Conservation (phyloP, 1,139 yeast genomes). For the Yamadazyma taylorii region DNA sequence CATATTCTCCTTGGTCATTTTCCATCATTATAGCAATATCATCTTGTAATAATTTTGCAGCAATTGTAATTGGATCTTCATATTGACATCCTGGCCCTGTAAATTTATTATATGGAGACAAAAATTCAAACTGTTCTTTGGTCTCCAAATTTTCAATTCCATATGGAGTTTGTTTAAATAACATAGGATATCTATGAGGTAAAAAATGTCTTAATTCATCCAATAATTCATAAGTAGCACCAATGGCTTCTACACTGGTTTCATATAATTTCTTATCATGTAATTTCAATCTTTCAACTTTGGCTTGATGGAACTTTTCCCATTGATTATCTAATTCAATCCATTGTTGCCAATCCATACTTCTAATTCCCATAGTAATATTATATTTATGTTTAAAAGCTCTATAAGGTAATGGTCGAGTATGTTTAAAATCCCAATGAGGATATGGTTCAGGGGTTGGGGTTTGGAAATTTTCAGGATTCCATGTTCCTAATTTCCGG, state of each 20-base stretch:
- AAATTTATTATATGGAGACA: conserved; percentile 14
- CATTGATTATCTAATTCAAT: conserved; percentile 67
- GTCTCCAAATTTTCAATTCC: conserved; percentile 56
- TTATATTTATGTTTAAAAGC: conserved; percentile 60
- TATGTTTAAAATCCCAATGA: conserved; percentile 50
- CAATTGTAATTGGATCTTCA: conserved; percentile 59
- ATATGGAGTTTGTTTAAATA: conserved; percentile 43
- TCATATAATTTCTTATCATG: conserved; percentile 50
- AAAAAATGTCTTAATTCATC: conserved; percentile 53
- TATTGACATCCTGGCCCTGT: conserved; percentile 12
- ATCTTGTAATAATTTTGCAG: conserved; percentile 62
- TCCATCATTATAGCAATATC: conserved; percentile 69
- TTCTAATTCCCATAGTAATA: conserved; percentile 65
- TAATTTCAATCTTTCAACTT: conserved; percentile 47
- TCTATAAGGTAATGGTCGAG: conserved; percentile 60
- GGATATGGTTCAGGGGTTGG: conserved; percentile 50
- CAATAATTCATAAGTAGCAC: conserved; percentile 57
- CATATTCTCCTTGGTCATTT: conserved; percentile 53
- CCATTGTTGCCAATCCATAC: conserved; percentile 61
- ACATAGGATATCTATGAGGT: conserved; percentile 57
- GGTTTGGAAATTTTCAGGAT: conserved; percentile 48
- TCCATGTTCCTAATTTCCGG: conserved; percentile 45
- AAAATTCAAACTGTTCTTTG: conserved; percentile 39
- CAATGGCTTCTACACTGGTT: conserved; percentile 51
- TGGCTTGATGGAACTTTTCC: conserved; percentile 53